Evolutionary conservation across 2,329 filamentous ascomycete species (phyloP).

Genomic region (Paraconiothyrium sp.): DNA sequence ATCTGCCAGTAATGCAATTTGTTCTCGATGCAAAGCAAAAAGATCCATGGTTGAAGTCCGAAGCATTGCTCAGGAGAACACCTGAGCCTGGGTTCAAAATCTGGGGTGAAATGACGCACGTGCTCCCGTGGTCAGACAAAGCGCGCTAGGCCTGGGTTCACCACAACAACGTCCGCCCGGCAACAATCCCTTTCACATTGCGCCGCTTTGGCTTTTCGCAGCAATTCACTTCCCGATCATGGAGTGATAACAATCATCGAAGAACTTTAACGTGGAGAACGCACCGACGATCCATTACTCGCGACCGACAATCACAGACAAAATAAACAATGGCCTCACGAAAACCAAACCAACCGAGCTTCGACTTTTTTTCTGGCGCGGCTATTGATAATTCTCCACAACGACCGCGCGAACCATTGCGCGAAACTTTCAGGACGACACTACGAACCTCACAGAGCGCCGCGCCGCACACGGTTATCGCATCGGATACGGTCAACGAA

Average conservation of each 20-base stretch:
- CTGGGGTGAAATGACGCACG: constrained; percentile 1
- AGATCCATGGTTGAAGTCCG: too few relatives aligned
- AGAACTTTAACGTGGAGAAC: not conserved
- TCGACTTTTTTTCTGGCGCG: constrained; percentile 60
- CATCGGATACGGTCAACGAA: constrained; percentile 66
- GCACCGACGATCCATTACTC: not conserved
- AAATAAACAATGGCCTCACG: constrained; percentile 41
- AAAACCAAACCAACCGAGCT: constrained; percentile 55
- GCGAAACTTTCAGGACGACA: constrained; percentile 52
- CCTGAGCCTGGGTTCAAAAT: not conserved
- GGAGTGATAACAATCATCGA: not conserved
- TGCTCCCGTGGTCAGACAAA: constrained; percentile 9
- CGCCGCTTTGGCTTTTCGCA: constrained; percentile 1
- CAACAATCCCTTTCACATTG: not conserved
- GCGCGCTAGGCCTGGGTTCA: constrained; percentile 18
- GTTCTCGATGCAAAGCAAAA: not conserved
- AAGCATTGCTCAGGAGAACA: too few relatives aligned
- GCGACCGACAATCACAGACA: constrained; percentile 10
- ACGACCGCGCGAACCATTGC: constrained; percentile 47
- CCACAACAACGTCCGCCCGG: constrained; percentile 9
- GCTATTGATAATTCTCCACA: constrained; percentile 41
- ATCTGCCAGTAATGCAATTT: not conserved
- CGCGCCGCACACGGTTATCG: constrained; percentile 46
- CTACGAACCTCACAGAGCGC: constrained; percentile 55
- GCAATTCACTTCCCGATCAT: not conserved